phyloP scores from a whole-genome alignment of 768 basidiomycete genomes.

The Mycena alexandri region DNA sequence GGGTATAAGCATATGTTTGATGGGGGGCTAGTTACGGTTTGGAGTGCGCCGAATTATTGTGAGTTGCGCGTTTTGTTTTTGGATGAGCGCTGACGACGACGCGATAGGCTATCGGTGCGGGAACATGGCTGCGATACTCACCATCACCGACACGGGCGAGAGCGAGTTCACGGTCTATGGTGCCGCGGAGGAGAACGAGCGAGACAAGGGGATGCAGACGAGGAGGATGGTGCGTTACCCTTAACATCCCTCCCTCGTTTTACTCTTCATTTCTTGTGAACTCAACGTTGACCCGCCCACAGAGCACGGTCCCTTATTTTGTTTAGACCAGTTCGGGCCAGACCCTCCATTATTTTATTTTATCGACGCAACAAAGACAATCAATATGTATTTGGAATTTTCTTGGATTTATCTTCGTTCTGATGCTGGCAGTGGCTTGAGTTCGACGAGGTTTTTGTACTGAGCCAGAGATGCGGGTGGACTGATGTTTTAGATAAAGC shows the following conservation, averaged over 20 bases:
- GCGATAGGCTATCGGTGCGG: slow-evolving; percentile 73
- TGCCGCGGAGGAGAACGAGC: slow-evolving; percentile 90
- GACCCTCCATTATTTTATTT: slow-evolving; percentile 22
- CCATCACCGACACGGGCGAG: slow-evolving; percentile 75
- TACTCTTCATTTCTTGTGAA: background rate
- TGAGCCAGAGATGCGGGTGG: too few species aligned
- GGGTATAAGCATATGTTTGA: slow-evolving; percentile 99
- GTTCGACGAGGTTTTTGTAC: too few species aligned
- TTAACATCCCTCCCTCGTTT: slow-evolving; percentile 5
- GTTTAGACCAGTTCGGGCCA: slow-evolving; percentile 48
- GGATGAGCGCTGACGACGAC: too few species aligned
- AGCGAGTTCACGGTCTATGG: slow-evolving; percentile 86
- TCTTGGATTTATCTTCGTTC: too few species aligned
- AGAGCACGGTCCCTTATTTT: slow-evolving; percentile 71
- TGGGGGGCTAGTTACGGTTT: slow-evolving; percentile 90
- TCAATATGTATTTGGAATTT: slow-evolving; percentile 8
- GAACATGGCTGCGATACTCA: slow-evolving; percentile 93
- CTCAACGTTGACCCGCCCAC: slow-evolving; percentile 17
- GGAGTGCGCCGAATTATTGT: slow-evolving; percentile 93
- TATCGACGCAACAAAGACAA: slow-evolving; percentile 1
- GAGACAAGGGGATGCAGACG: slow-evolving; percentile 83
- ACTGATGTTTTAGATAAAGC: too few species aligned
- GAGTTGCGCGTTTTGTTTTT: slow-evolving; percentile 39
- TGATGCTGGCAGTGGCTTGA: too few species aligned
- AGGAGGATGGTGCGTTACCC: slow-evolving; percentile 76